A percentile compares a stretch with the other conserved stretches of the same genome.
Conservation (phyloP, 2,329 filamentous ascomycete genomes). For the Ceratocystiopsis sp. region DNA sequence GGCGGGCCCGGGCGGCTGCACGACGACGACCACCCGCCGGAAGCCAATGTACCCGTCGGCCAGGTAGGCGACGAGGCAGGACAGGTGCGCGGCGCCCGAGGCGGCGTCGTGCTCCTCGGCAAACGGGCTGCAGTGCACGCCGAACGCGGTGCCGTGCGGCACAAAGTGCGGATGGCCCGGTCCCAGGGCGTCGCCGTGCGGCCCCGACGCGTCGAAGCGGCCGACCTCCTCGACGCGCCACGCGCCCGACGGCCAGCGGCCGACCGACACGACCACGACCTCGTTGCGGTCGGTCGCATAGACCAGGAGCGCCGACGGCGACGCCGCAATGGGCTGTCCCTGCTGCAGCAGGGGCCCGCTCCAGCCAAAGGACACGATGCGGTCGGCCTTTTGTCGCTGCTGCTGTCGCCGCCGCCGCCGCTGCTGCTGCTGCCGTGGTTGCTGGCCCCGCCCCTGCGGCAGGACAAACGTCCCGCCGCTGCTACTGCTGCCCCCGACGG, state of each 20-base stretch:
- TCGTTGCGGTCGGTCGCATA: constrained; percentile 16
- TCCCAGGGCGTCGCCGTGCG: constrained; percentile 18
- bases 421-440: constrained; percentile 8
- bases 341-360: constrained; percentile 12
- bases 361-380: constrained; percentile 37
- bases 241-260: background rate
- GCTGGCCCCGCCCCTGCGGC: too few species aligned
- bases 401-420: constrained; percentile 9
- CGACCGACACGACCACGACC: constrained; percentile 2
- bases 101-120: constrained; percentile 16
- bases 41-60: constrained; percentile 37
- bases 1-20: constrained; percentile 6
- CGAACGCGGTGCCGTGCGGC: constrained; percentile 30
- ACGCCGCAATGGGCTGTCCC: too few species aligned
- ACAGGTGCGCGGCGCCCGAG: background rate
- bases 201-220: constrained; percentile 29
- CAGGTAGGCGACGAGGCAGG: constrained; percentile 31
- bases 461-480: constrained; percentile 12
- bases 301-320: constrained; percentile 24
- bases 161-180: constrained; percentile 30
- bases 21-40: constrained; percentile 25
- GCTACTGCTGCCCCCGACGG: constrained; percentile 27
- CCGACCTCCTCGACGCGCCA: constrained; percentile 35
- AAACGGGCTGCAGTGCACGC: constrained; percentile 39
- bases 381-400: constrained; percentile 17